These are phyloP conservation scores for Chlorella sorokiniana DNA, from an alignment of 139 green algal genomes.

Conservation along the genomic window DNA sequence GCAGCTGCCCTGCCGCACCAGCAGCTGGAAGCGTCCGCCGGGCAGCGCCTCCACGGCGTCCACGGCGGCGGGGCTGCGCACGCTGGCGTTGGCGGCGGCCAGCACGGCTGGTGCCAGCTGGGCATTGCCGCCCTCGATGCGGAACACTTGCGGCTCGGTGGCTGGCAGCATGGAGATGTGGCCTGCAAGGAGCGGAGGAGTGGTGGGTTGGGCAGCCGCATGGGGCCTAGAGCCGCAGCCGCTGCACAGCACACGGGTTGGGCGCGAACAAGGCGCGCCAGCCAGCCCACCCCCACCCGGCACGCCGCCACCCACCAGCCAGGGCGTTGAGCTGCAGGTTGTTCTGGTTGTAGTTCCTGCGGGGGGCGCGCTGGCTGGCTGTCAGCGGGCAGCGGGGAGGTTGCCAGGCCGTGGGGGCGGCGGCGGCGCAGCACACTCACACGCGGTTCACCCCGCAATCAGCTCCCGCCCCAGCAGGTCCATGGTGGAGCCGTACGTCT, in stretches of 20 bases:
- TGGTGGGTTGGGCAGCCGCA: neutral
- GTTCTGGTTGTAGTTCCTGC: conserved; percentile 78
- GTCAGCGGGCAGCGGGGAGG: neutral
- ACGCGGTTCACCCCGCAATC: conserved; percentile 51
- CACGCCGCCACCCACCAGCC: conserved; percentile 41
- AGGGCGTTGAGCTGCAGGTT: conserved; percentile 65
- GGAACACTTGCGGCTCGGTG: conserved; percentile 27
- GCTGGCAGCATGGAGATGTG: conserved; percentile 68
- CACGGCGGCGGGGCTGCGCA: conserved; percentile 13
- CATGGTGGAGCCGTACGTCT: conserved; percentile 7
- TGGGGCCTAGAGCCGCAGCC: no score
- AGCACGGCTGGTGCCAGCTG: conserved; percentile 46
- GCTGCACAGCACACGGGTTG: no score
- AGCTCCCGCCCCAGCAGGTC: conserved; percentile 52
- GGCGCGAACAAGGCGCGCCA: neutral
- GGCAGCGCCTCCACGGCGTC: neutral
- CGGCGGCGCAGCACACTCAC: no score
- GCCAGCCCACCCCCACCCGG: neutral
- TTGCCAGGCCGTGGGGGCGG: neutral
- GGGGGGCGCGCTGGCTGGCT: no score
- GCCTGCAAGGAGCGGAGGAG: conserved; percentile 28
- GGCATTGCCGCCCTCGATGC: conserved; percentile 62
- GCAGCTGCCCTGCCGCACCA: neutral
- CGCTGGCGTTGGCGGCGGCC: conserved; percentile 8
- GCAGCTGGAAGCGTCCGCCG: conserved; percentile 17